Percentiles rank a stretch among this genome's conserved stretches.
phyloP scores from a whole-genome alignment of 805 yeast genomes.

The Candida anglica region DNA sequence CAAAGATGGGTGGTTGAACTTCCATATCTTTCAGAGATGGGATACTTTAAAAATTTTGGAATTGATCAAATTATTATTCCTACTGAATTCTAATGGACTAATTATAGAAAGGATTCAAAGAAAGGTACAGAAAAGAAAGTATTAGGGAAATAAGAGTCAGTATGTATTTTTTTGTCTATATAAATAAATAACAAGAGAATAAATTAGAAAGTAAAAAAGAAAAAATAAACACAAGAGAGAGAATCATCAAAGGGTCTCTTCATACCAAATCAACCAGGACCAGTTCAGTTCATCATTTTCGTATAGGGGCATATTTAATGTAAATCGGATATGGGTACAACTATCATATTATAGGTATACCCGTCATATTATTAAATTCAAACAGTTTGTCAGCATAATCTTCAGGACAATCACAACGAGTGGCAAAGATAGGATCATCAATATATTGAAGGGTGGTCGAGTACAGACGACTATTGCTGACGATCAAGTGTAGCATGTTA shows the following conservation, averaged over 20 bases:
- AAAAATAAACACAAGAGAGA: no score
- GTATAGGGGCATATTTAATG: no score
- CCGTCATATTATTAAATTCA: slow-evolving; percentile 26
- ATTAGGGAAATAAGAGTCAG: no score
- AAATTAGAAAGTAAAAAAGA: no score
- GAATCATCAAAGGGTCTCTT: no score
- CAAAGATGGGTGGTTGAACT: slow-evolving; percentile 27
- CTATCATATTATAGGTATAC: slow-evolving; percentile 17
- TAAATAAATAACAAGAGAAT: neutral
- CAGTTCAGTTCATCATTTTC: no score
- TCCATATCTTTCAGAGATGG: slow-evolving; percentile 18
- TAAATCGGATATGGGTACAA: no score
- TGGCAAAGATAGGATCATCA: slow-evolving; percentile 28
- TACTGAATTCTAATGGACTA: slow-evolving; percentile 1
- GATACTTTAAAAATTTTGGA: slow-evolving; percentile 21
- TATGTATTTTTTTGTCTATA: no score
- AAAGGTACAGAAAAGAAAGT: no score
- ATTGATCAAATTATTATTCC: slow-evolving; percentile 7
- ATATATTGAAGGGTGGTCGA: slow-evolving; percentile 28
- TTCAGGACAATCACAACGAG: slow-evolving; percentile 11
- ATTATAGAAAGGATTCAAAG: no score
- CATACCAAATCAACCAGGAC: no score
- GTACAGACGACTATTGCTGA: slow-evolving; percentile 28
- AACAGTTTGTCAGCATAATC: slow-evolving; percentile 19
- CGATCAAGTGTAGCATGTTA: slow-evolving; percentile 32